Evolutionary conservation across 805 yeast species (phyloP), one percentile per base, ranked within the genome.

Genomic region (Ogataea paraovalis): DNA sequence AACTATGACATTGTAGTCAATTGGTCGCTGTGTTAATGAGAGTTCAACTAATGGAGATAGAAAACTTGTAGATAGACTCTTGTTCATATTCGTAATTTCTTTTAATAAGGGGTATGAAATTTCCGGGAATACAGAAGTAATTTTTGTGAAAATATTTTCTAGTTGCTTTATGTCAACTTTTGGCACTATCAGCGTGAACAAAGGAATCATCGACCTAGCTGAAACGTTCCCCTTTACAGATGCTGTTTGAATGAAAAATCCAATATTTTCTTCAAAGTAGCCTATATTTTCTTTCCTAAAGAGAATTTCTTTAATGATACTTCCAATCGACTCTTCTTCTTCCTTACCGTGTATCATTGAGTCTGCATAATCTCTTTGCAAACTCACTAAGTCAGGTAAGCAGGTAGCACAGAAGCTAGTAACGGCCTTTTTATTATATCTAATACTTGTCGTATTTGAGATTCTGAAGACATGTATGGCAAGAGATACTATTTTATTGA

Each of bases 1-100:
- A 1, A 63, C 66, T 3, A 84, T 60, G 45, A 85, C 62, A 1
- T 57, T 53, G 78, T 80, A 78, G 25, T 69, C 51, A 2, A 54
- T 39, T 1, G 54, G 43, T 12, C 48, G 47, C 1, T 41, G 23
- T 0, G 45, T 41, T 4, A 71, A 42, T 12, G 70, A 69, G 3
- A 53, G 55, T 5, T 64, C 61, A 28, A 75, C 74, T 3, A 78
- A 59, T 1, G 65, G 54, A 9, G 70, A 60, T 21, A 83, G 64
- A 54, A 85, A 83, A 1, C 68, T 66, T 3, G 74, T 67, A 0
- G 88, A 76, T 30, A 85, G 60, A 0, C 82, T 68, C 54, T 75
- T 80, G 51, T 80, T 81, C 18, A 74, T 69, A 1, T 64, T 50
- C 1, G 81, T 68, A n/a, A 85, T 62, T n/a, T 68, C 66, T 7